Evolutionary conservation across 306 rosid species (phyloP), one percentile per base, ranked within the genome.

Genomic region (Albizia julibrissin): DNA sequence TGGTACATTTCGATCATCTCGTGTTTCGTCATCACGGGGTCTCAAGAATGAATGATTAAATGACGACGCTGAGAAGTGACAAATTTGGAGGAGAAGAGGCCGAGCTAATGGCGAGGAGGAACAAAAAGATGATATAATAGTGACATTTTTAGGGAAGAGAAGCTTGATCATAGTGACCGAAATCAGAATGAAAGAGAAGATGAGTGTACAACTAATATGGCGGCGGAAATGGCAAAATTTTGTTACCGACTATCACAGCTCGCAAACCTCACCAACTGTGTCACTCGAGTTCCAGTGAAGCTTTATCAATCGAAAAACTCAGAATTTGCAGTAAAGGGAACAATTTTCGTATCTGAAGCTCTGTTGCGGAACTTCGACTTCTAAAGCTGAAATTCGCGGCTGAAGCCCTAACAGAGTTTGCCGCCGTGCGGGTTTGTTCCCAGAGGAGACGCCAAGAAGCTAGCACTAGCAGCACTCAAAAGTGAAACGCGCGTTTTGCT

Each of bases 1-100:
- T 89, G 87, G 88, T 43, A 92, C 96, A 58, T 83, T 82, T 21
- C 90, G 87, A 1, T 87, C 96, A 58, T 81, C 81, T 18, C 90
- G 86, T 1, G 89, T 86, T 13, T 92, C 99, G 6, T 90, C 94
- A 2, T 91, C 97, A 1, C 46, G 84, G 11, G 85, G 87, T 65
- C 88, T 81, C 71, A 77, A 69, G 8, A 42, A 72, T 1, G 66
- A 67, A 1, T 67, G 64, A 40, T 26, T 42, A 33, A 59, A 39
- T 4, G 83, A 79, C 34, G 86, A 84, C 33, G 84, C 29, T 19
- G 93, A 79, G 2, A 88, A 74, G 19, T 79, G 87, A 31, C 86
- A 78, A 4, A 83, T 7, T 47, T 74, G 87, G 43, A 90, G 50
- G 37, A 90, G 46, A 50, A 82, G 68, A 22, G 81, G 49, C 62